Conservation (phyloP, 2,329 filamentous ascomycete species). For the Purpureocillium takamizusanense region DNA sequence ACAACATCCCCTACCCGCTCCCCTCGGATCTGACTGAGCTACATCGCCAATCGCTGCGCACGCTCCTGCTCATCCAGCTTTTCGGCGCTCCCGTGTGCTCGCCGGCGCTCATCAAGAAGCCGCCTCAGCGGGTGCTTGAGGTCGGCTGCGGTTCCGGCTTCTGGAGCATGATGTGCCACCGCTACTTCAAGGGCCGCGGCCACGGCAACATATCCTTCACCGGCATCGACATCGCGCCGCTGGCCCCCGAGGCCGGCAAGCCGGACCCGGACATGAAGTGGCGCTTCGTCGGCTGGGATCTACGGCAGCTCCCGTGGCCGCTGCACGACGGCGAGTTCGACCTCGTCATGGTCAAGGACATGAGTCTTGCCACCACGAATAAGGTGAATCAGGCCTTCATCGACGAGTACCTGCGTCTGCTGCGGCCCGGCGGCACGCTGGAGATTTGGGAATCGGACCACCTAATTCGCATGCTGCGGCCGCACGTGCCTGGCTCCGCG, state of each 20-base stretch:
- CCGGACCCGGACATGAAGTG: constrained; percentile 69
- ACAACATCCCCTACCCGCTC: constrained; percentile 75
- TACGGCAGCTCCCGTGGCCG: constrained; percentile 66
- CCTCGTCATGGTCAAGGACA: constrained; percentile 80
- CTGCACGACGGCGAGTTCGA: constrained; percentile 77
- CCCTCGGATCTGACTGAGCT: constrained; percentile 82
- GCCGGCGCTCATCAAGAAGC: constrained; percentile 53
- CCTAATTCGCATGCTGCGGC: constrained; percentile 71
- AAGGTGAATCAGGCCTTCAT: constrained; percentile 45
- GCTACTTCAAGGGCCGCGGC: constrained; percentile 63
- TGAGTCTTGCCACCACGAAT: constrained; percentile 57
- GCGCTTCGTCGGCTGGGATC: constrained; percentile 81
- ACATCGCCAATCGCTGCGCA: constrained; percentile 78
- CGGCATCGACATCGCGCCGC: constrained; percentile 70
- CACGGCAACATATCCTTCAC: constrained; percentile 66
- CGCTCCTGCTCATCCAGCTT: constrained; percentile 70
- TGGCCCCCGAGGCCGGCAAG: constrained; percentile 38
- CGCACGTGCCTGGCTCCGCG: constrained; percentile 54
- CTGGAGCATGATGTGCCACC: constrained; percentile 84
- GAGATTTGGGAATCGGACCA: constrained; percentile 90
- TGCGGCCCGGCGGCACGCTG: constrained; percentile 68
- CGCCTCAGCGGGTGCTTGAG: constrained; percentile 73
- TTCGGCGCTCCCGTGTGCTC: constrained; percentile 75
- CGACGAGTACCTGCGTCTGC: constrained; percentile 68
- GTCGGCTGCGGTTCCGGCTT: constrained; percentile 81